These are phyloP conservation scores for Benincasa hispida DNA, from an alignment of 306 rosid species.

Conservation along the genomic window DNA sequence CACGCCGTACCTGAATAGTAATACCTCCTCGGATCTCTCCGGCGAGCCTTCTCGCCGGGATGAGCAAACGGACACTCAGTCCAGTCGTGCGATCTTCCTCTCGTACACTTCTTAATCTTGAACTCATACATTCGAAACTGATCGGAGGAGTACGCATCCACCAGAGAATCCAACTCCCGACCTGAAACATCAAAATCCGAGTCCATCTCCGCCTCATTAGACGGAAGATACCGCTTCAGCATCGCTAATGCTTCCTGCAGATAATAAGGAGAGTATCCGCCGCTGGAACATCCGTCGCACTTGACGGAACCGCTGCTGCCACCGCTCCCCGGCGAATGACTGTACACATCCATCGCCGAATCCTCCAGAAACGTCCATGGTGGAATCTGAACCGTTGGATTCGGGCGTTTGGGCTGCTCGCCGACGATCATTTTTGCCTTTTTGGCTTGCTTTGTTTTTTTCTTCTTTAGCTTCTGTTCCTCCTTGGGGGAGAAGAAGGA, in stretches of 20 bases:
- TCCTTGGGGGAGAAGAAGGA: slow-evolving; percentile 1
- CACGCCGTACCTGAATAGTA: slow-evolving; percentile 89
- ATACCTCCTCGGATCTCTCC: slow-evolving; percentile 79
- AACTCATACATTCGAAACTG: slow-evolving; percentile 94
- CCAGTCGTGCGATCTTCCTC: slow-evolving; percentile 98
- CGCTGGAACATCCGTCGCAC: slow-evolving; percentile 35
- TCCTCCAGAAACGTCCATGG: slow-evolving; percentile 57
- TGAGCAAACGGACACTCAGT: slow-evolving; percentile 98
- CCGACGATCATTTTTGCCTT: slow-evolving; percentile 54
- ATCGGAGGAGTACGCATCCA: slow-evolving; percentile 79
- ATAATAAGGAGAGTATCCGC: slow-evolving; percentile 42
- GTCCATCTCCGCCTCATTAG: slow-evolving; percentile 39
- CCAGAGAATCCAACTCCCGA: slow-evolving; percentile 49
- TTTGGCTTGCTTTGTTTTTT: neutral
- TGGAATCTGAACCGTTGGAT: slow-evolving; percentile 62
- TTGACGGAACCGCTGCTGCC: slow-evolving; percentile 12
- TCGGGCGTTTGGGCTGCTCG: slow-evolving; percentile 43
- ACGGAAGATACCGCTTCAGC: slow-evolving; percentile 55
- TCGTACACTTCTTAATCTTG: slow-evolving; percentile 63
- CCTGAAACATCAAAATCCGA: slow-evolving; percentile 38
- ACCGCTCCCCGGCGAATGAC: slow-evolving; percentile 24
- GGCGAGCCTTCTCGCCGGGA: slow-evolving; percentile 97
- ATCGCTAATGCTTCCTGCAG: slow-evolving; percentile 50
- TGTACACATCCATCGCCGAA: slow-evolving; percentile 37
- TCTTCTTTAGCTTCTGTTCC: neutral